Base-by-base conservation (phyloP, 2,329 filamentous ascomycete genomes). In the Ascochyta lentis region DNA sequence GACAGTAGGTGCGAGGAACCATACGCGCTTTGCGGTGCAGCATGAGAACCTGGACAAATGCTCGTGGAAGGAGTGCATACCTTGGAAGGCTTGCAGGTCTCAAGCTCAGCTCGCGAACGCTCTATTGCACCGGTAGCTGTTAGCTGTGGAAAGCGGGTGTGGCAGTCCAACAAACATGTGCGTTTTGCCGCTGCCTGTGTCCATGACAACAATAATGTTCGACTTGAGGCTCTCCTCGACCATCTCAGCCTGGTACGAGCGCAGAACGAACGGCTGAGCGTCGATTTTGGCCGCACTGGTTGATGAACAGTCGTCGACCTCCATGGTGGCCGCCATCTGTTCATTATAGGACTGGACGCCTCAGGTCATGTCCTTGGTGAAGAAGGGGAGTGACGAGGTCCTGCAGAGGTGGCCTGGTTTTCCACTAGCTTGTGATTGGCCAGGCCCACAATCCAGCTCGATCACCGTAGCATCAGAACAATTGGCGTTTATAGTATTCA, bases 241-340 rank as follows among this genome's bases (percentile, higher is more conserved):
- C 80, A 82, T 81, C 62, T 82, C 80, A 61, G 76, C 67, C 70
- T 82, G 80, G 56, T 82, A 82, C 1, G 75, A 72, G 10, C 80
- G 77, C 6, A 80, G 67, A 4, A 65, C 68, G 49, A 75, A 70
- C 0, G 47, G 29, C 24, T 60, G 59, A 42, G 53, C 19, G 26
- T 61, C 24, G 12, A 49, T 26, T 10, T 43, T 41, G 9, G 53
- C 49, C 16, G 35, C 53, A 27, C 42, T 39, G 16, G 41, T 33
- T 19, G 27, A 41, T 26, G 35, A 58, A 37, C 60, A 51, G 47
- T 51, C 35, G 40, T 53, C 46, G 39, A 41, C 8, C 5, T 49
- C 47, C 33, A 44, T 26, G 49, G 24, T 24, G 35, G 38, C 7
- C 40, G 42, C 42, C 53, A 56, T 56, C 22, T 9, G 31, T 34